Evolutionary conservation across 805 yeast genomes (phyloP), one percentile per base, ranked within the genome.

Genomic region (Cyberlindnera amylophila): DNA sequence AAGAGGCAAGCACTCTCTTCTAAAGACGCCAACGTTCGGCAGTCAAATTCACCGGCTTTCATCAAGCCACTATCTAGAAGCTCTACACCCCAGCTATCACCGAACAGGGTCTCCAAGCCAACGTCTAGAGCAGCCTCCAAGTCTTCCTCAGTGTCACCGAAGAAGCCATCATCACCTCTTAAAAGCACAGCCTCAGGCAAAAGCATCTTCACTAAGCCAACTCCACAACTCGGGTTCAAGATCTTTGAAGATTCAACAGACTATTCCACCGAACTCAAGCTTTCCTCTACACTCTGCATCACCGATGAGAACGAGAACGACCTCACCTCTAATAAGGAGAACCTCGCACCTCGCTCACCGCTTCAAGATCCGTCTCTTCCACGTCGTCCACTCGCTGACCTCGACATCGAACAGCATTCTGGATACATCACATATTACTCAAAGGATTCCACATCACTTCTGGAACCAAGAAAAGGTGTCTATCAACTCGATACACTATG

Each of bases 201-300:
- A 13, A 27, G n/a, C 14, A 13, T 36, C 34, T 29, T 28, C 40
- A 36, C 29, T 18, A 39, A 31, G 9, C 34, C 36, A 14, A 29
- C 41, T 1, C 58, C 55, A 18, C 32, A 37, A 7, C 41, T 53
- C 13, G 53, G 51, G 2, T 55, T 55, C 48, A 44, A 47, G 32
- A 57, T 57, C 38, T 57, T 45, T 33, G 53, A 48, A 24, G 61
- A 57, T 16, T 45, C 51, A 27, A 48, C 44, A 10, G 59, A 53
- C 39, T 57, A 57, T 38, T 32, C 49, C 13, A 41, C 55, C 0
- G 53, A 45, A 28, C 21, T 49, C 1, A 47, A 36, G 4, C 38
- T 54, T 2, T 32, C 52, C 2, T 39, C 53, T 1, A 37, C 37
- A 4, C 34, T 51, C 1, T 38, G 46, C 4, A 39, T 49, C 13